These are phyloP conservation scores for Penicillium angulare DNA, from an alignment of 495 filamentous ascomycete genomes.

Conservation along the genomic window DNA sequence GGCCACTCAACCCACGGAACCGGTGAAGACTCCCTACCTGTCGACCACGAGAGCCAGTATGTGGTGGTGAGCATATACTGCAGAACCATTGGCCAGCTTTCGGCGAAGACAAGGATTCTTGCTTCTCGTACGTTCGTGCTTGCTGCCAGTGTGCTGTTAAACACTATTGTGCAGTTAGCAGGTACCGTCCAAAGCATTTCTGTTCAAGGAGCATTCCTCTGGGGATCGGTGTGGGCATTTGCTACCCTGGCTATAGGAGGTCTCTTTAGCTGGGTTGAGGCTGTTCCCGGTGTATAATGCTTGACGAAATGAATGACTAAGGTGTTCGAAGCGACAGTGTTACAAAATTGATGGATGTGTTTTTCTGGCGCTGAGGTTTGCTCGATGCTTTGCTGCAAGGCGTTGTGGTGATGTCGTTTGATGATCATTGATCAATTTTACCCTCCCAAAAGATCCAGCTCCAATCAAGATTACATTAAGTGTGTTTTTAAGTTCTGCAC, in stretches of 20 bases:
- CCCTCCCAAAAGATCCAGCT: too few species aligned
- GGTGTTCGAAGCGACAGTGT: not conserved
- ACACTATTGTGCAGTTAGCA: conserved; percentile 64
- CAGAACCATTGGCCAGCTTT: conserved; percentile 53
- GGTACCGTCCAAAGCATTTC: conserved; percentile 66
- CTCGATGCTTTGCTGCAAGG: not conserved
- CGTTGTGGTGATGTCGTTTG: too few species aligned
- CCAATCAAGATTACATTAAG: too few species aligned
- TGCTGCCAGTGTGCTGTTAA: conserved; percentile 51
- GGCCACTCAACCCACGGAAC: conserved; percentile 39
- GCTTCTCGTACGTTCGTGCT: conserved; percentile 62
- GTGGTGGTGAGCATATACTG: conserved; percentile 54
- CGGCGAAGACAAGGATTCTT: conserved; percentile 62
- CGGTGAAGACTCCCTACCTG: conserved; percentile 52
- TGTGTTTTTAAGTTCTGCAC: too few species aligned
- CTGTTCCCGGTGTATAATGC: conserved; percentile 36
- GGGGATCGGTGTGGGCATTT: conserved; percentile 67
- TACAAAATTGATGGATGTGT: not conserved
- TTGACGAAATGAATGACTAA: not conserved
- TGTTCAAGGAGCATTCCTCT: conserved; percentile 62
- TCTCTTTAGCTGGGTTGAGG: conserved; percentile 59
- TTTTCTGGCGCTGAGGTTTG: conserved; percentile 3
- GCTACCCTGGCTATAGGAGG: conserved; percentile 58
- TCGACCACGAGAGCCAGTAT: conserved; percentile 59
- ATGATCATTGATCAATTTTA: too few species aligned